phyloP scores from a whole-genome alignment of 2,329 filamentous ascomycete species.

The Aureobasidium pullulans region DNA sequence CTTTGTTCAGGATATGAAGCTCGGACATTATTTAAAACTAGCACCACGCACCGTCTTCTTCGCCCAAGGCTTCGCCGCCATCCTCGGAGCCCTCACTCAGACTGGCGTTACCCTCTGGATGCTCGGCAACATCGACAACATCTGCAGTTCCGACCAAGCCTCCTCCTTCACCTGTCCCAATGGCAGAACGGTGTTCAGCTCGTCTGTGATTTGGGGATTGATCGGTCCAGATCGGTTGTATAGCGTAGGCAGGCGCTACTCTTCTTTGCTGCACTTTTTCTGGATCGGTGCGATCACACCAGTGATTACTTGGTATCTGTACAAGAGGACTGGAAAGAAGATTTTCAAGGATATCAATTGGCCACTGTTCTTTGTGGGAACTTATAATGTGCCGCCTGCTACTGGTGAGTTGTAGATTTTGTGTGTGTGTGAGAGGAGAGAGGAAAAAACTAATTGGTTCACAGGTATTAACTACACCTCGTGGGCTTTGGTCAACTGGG shows the following conservation, averaged over 20 bases:
- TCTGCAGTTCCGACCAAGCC: conserved; percentile 73
- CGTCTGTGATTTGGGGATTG: conserved; percentile 71
- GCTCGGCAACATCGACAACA: conserved; percentile 66
- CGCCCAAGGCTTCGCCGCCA: conserved; percentile 67
- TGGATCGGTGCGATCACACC: conserved; percentile 42
- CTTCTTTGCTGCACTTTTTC: conserved; percentile 43
- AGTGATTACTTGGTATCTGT: conserved; percentile 35
- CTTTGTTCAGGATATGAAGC: conserved; percentile 61
- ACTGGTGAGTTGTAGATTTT: conserved; percentile 18
- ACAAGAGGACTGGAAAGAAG: conserved; percentile 29
- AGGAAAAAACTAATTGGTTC: not conserved
- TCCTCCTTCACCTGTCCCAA: conserved; percentile 85
- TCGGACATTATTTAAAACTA: conserved; percentile 84
- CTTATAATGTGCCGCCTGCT: conserved; percentile 59
- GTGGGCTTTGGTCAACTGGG: conserved; percentile 79
- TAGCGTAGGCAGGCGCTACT: conserved; percentile 41
- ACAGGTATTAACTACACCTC: conserved; percentile 78
- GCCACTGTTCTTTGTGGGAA: conserved; percentile 78
- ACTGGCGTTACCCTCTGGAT: conserved; percentile 86
- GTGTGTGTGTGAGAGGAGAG: no score
- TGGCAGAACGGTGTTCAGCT: conserved; percentile 82
- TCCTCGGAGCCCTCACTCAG: conserved; percentile 72
- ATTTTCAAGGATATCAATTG: conserved; percentile 22
- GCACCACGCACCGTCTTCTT: conserved; percentile 67
- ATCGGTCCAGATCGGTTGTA: conserved; percentile 45